Percentiles rank a stretch among this genome's conserved stretches.
phyloP scores from a whole-genome alignment of 2,329 filamentous ascomycete species.

The Colletotrichum godetiae region DNA sequence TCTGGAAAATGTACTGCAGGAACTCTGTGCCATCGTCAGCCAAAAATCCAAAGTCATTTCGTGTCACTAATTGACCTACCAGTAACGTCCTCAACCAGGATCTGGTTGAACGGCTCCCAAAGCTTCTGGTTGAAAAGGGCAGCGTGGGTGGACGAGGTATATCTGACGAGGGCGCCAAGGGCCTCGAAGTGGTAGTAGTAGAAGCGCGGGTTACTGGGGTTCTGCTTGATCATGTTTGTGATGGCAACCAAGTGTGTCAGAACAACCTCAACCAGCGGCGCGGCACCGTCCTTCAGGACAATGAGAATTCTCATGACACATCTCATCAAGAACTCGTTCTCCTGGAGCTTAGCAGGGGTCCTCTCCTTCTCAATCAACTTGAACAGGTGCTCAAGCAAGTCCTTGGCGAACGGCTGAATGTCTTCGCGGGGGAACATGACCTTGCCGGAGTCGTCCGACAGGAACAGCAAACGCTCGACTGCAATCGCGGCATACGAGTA shows the following conservation, averaged over 20 bases:
- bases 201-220: conserved; percentile 97
- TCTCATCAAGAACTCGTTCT: conserved; percentile 98
- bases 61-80: conserved; percentile 57
- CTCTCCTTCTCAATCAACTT: conserved; percentile 87
- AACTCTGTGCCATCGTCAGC: conserved; percentile 74
- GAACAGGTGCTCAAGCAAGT: conserved; percentile 90
- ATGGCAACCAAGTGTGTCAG: conserved; percentile 88
- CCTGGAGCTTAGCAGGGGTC: conserved; percentile 91
- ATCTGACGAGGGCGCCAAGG: conserved; percentile 87
- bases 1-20: conserved; percentile 94
- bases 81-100: conserved; percentile 85
- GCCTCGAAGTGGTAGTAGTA: conserved; percentile 99
- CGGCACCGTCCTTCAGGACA: conserved; percentile 86
- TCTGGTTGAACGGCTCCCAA: conserved; percentile 84
- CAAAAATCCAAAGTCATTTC: neutral
- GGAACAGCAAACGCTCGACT: conserved; percentile 90
- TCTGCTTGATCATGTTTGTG: conserved; percentile 90
- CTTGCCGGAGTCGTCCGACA: conserved; percentile 79
- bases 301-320: conserved; percentile 98
- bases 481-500: conserved; percentile 98
- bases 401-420: conserved; percentile 84
- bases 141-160: conserved; percentile 73
- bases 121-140: conserved; percentile 82
- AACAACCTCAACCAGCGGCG: conserved; percentile 80
- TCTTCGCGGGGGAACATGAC: conserved; percentile 84